Evolutionary conservation across 177 flowering plant genomes (phyloP).

Genomic region (Vitis hybrid): DNA sequence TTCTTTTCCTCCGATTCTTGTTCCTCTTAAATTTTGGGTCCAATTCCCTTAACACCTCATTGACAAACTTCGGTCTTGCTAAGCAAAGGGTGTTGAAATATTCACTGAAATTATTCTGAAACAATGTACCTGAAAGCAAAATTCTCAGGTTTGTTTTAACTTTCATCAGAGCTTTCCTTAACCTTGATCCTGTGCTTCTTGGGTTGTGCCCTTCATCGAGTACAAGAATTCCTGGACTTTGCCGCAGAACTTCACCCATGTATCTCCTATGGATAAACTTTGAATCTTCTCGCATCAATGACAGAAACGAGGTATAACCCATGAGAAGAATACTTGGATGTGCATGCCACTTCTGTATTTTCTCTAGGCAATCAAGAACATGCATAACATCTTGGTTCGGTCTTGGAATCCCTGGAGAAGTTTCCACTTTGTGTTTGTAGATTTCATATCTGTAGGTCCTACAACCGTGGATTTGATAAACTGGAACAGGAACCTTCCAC

Average conservation of each 20-base stretch:
- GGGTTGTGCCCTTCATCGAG: conserved; percentile 99
- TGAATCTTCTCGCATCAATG: conserved; percentile 69
- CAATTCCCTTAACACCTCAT: conserved; percentile 62
- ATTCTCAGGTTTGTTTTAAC: conserved; percentile 69
- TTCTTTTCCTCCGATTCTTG: conserved; percentile 28
- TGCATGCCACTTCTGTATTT: conserved; percentile 83
- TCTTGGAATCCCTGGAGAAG: conserved; percentile 35
- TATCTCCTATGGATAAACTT: conserved; percentile 51
- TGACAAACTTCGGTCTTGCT: conserved; percentile 79
- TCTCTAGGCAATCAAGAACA: conserved; percentile 80
- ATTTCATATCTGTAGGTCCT: conserved; percentile 37
- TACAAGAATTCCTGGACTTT: conserved; percentile 80
- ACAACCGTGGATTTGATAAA: conserved; percentile 73
- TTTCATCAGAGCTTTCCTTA: conserved; percentile 83
- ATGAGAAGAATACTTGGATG: conserved; percentile 88
- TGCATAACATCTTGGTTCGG: conserved; percentile 67
- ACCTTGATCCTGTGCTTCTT: conserved; percentile 81
- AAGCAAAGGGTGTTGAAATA: conserved; percentile 90
- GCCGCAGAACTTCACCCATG: conserved; percentile 63
- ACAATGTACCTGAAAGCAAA: conserved; percentile 87
- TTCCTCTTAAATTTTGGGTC: conserved; percentile 53
- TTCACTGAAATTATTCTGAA: conserved; percentile 90
- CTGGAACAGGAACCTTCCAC: conserved; percentile 83
- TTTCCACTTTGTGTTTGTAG: conserved; percentile 21
- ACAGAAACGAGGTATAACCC: conserved; percentile 83